Evolutionary conservation across 129 eudicot species (phyloP), one percentile per base, ranked within the genome.

Genomic region (Arctium lappa): DNA sequence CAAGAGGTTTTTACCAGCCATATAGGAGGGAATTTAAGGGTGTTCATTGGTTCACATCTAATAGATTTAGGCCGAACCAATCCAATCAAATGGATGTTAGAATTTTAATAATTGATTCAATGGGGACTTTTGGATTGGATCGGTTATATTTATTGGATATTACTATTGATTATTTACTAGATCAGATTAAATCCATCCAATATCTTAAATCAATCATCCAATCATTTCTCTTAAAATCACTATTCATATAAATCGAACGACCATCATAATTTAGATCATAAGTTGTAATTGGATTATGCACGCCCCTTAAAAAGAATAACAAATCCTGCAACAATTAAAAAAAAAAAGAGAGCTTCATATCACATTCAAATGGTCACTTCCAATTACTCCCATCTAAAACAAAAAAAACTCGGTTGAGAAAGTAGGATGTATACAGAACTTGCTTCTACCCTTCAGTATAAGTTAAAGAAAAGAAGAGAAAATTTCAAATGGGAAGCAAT

Each of bases 401-500:
- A 0, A 15, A 56, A 16, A 0, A 16, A 0, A 56, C 16, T 15
- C 0, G 11, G 8, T 56, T 2, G 5, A 2, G 16, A 4, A 56
- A 16, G 22, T 53, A 56, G 22, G 27, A 56, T 56, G 66, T 16
- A 56, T 4, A 0, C 8, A 13, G 18, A 15, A 56, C 65, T 42
- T 42, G 48, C 48, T 8, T 42, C 48, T 42, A 8, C 8, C 50
- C 50, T 56, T 15, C 8, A 56, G 2, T 15, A 56, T 16, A 60
- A n/a, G 68, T 60, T 60, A 16, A 16, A 16, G 68, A 60, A 60
- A 16, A 16, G 8, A 33, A 8, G 37, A 15, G 11, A 39, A 74
- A 37, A 34, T 4, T 48, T 36, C 76, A 82, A 75, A 82, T 75
- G 37, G 8, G 29, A 38, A 39, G 39, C 78, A 77, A 36, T 32